phyloP scores from a whole-genome alignment of 2,329 filamentous ascomycete species.

The Hirsutella rhossiliensis region DNA sequence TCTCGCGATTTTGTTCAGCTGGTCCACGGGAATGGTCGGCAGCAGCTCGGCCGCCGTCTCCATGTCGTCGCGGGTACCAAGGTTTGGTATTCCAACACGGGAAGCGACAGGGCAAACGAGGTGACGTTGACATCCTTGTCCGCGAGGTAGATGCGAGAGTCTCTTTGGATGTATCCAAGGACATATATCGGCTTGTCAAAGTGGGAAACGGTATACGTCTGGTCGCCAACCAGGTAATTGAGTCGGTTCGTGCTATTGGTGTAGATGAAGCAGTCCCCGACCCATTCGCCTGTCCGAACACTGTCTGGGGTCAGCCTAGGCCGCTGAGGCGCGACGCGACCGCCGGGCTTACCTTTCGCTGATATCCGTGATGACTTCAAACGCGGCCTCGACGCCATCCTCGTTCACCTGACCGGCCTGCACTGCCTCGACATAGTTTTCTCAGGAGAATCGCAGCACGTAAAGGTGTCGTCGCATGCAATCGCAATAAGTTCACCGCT shows the following conservation, averaged over 20 bases:
- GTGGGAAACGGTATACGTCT: constrained; percentile 94
- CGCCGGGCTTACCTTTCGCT: constrained; percentile 57
- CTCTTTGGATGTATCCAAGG: constrained; percentile 86
- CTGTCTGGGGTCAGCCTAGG: constrained; percentile 28
- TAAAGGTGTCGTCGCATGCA: constrained; percentile 92
- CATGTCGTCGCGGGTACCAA: constrained; percentile 89
- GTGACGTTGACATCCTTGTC: constrained; percentile 93
- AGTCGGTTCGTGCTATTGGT: constrained; percentile 93
- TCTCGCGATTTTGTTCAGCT: constrained; percentile 95
- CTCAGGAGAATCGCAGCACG: constrained; percentile 80
- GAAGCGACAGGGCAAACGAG: constrained; percentile 81
- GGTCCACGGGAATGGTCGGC: constrained; percentile 71
- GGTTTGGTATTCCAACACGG: constrained; percentile 94
- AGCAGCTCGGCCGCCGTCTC: constrained; percentile 82
- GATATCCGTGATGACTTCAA: constrained; percentile 93
- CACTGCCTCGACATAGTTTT: constrained; percentile 73
- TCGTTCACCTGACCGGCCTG: constrained; percentile 74
- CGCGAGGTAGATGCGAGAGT: constrained; percentile 87
- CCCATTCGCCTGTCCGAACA: constrained; percentile 92
- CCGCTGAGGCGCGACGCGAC: neutral
- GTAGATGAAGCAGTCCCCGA: constrained; percentile 98
- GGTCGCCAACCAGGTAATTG: constrained; percentile 95
- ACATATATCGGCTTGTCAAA: constrained; percentile 95
- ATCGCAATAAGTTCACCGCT: constrained; percentile 86
- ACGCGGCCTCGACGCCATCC: constrained; percentile 89